A percentile compares a stretch with the other conserved stretches of the same genome.
Conservation (phyloP, 345 rosid genomes). For the Citrus inodora region DNA sequence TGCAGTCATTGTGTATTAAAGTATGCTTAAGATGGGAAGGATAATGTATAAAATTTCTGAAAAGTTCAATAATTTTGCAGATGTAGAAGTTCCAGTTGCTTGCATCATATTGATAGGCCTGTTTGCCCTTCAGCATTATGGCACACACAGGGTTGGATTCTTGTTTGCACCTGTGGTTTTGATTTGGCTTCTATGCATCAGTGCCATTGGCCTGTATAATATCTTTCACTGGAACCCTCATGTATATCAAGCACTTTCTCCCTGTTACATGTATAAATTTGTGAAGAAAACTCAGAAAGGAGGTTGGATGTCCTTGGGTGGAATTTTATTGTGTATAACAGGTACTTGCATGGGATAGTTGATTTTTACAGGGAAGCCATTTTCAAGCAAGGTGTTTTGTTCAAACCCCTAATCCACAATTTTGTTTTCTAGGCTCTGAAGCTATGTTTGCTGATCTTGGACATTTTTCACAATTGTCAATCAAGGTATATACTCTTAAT, state of each 20-base stretch:
- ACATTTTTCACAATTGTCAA: conserved; percentile 83
- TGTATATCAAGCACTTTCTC: conserved; percentile 82
- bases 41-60: background rate
- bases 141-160: conserved; percentile 86
- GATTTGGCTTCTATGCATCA: conserved; percentile 74
- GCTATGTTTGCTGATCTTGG: conserved; percentile 99
- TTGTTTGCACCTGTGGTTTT: conserved; percentile 85
- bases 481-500: conserved; percentile 47
- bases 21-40: background rate
- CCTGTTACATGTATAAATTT: conserved; percentile 72
- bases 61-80: conserved; percentile 42
- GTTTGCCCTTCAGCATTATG: conserved; percentile 91
- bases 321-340: conserved; percentile 80
- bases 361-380: background rate
- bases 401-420: background rate
- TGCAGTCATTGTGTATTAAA: background rate
- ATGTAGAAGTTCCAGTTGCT: conserved; percentile 71
- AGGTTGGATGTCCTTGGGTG: conserved; percentile 94
- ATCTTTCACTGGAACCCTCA: conserved; percentile 81
- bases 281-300: conserved; percentile 69
- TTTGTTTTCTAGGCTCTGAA: conserved; percentile 56
- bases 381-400: background rate
- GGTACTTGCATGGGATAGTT: conserved; percentile 32
- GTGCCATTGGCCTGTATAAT: conserved; percentile 73
- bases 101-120: conserved; percentile 71